Base-by-base conservation (phyloP, 192 early-diverging fungal genomes). In the Geosiphon pyriformis region DNA sequence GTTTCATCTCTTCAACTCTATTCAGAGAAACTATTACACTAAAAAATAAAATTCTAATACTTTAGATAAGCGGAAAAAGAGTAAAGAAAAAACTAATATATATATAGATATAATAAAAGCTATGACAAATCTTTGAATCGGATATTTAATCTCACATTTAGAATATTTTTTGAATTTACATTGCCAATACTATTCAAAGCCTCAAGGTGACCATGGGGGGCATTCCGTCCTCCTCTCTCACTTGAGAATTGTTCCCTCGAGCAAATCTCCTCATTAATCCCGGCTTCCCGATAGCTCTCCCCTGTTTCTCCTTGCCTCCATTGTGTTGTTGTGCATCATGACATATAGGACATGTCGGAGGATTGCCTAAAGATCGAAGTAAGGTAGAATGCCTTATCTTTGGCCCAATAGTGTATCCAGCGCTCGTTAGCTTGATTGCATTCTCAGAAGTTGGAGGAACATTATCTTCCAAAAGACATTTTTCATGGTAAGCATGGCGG, bases 401-500 rank as follows among this genome's bases (percentile, higher is more conserved):
- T 29, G 74, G 65, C 3, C 72, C 59, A 30, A 80, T 50, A 18
- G 33, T 18, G 60, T 67, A 30, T 58, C 70, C 48, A 54, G 65
- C 42, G 54, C 49, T 42, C 51, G 64, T 48, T 42, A 27, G 6
- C 30, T 63, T 30, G 46, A 69, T 49, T 60, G 69, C 57, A 61
- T 61, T 61, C 23, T 66, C 22, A 52, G 69, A 65, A 11, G 58
- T 11, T 20, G 63, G 67, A 17, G 68, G 66, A 2, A 85, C 76
- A 26, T 83, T 82, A 2, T 83, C 74, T 17, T 78, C 76, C 37
- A 91, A 70, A n/a, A 98, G 72, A 60, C 96, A 98, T 12, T 74
- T 59, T 67, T 91, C 88, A 64, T 98, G 96, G 69, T 84, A 96
- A 1, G 83, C 80, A 70, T 98, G 95, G 61, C 87, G 81, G 61